phyloP scores from a whole-genome alignment of 345 rosid species.

The Gossypium sturtianum region DNA sequence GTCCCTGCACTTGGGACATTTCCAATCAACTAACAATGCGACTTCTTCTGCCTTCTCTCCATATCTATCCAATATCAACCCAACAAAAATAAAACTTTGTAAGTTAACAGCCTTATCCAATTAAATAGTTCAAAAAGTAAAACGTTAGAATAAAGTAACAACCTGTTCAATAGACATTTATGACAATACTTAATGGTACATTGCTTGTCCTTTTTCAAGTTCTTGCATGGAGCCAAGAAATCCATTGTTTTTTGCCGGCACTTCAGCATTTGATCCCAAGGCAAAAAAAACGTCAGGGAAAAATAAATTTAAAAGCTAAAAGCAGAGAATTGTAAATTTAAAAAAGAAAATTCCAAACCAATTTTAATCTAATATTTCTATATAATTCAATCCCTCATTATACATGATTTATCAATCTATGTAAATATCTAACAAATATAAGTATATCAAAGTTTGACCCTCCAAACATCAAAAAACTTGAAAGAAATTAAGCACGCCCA shows the following conservation, averaged over 20 bases:
- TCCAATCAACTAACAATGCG: slow-evolving; percentile 42
- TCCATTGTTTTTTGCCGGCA: slow-evolving; percentile 73
- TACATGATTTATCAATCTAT: background rate
- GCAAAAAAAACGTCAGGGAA: background rate
- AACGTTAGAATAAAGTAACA: background rate
- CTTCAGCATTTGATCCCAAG: slow-evolving; percentile 31
- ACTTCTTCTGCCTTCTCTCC: slow-evolving; percentile 64
- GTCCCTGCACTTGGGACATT: slow-evolving; percentile 75
- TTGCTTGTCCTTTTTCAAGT: slow-evolving; percentile 26
- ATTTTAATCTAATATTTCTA: background rate
- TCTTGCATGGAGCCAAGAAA: slow-evolving; percentile 49
- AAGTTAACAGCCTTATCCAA: background rate
- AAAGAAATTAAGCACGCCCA: too few species aligned
- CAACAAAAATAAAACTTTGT: background rate
- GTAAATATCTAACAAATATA: background rate
- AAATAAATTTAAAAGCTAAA: background rate
- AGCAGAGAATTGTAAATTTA: background rate
- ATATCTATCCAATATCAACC: slow-evolving; percentile 40
- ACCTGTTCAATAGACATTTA: slow-evolving; percentile 74
- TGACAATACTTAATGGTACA: slow-evolving; percentile 58
- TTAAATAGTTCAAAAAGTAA: background rate
- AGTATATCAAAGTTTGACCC: too few species aligned
- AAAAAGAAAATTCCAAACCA: background rate
- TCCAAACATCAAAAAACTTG: background rate
- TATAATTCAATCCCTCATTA: background rate